Conservation (phyloP, 192 early-diverging fungal genomes). For the Pilobolus umbonatus region DNA sequence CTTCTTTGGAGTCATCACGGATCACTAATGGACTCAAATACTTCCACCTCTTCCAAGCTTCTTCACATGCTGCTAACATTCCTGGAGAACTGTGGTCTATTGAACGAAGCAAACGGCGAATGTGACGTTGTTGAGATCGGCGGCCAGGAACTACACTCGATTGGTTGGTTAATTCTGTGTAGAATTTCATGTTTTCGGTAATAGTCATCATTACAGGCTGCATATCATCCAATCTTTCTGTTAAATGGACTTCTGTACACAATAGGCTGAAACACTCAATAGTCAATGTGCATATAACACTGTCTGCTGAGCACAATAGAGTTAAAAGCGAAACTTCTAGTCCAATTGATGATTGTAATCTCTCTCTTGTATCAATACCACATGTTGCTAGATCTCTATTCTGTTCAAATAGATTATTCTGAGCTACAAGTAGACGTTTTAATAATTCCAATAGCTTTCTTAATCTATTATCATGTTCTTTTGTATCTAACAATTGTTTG, state of each 20-base stretch:
- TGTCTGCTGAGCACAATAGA: slow-evolving; percentile 65
- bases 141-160: slow-evolving; percentile 49
- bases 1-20: slow-evolving; percentile 3
- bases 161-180: slow-evolving; percentile 53
- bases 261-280: slow-evolving; percentile 61
- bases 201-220: slow-evolving; percentile 45
- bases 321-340: slow-evolving; percentile 72
- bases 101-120: slow-evolving; percentile 58
- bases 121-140: slow-evolving; percentile 68
- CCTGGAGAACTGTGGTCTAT: slow-evolving; percentile 61
- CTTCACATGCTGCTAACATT: slow-evolving; percentile 76
- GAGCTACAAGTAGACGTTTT: slow-evolving; percentile 55
- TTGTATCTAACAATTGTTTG: slow-evolving; percentile 67
- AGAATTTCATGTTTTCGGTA: slow-evolving; percentile 61
- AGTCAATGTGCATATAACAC: slow-evolving; percentile 52
- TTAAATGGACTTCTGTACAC: slow-evolving; percentile 65
- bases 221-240: slow-evolving; percentile 47
- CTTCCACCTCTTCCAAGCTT: slow-evolving; percentile 75
- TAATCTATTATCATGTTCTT: slow-evolving; percentile 55
- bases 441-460: slow-evolving; percentile 63
- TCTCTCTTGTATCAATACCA: slow-evolving; percentile 55
- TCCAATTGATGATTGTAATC: slow-evolving; percentile 62
- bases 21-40: slow-evolving; percentile 36
- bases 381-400: slow-evolving; percentile 43
- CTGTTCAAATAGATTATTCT: slow-evolving; percentile 46